Percentiles rank a stretch among this genome's conserved stretches.
phyloP scores from a whole-genome alignment of 2,329 filamentous ascomycete genomes.

The Didymella arachidicola region DNA sequence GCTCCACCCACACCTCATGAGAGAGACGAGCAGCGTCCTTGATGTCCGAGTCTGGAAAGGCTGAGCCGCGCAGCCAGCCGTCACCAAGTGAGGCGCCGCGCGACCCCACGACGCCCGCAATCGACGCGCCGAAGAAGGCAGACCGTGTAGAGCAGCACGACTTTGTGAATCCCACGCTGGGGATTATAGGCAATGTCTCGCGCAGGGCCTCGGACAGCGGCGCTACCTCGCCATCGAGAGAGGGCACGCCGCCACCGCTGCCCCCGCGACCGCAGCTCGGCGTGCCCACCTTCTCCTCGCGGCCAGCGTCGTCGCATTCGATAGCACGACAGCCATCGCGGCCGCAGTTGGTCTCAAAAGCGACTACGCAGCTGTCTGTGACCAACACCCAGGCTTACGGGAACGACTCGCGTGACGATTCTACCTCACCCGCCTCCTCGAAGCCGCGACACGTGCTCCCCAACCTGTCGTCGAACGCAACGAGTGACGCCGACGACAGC shows the following conservation, averaged over 20 bases:
- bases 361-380: slow-evolving; percentile 85
- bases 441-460: slow-evolving; percentile 52
- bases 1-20: slow-evolving; percentile 29
- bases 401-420: slow-evolving; percentile 55
- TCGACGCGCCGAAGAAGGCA: slow-evolving; percentile 28
- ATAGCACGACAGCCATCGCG: slow-evolving; percentile 48
- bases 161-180: slow-evolving; percentile 46
- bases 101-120: slow-evolving; percentile 52
- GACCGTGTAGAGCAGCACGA: slow-evolving; percentile 40
- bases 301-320: slow-evolving; percentile 52
- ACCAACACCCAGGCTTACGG: slow-evolving; percentile 78
- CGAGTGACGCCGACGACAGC: slow-evolving; percentile 67
- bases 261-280: slow-evolving; percentile 61
- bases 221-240: slow-evolving; percentile 43
- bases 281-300: slow-evolving; percentile 40
- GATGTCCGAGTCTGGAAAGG: slow-evolving; percentile 43
- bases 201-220: slow-evolving; percentile 37
- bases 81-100: slow-evolving; percentile 24
- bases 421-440: slow-evolving; percentile 42
- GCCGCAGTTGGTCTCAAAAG: slow-evolving; percentile 63
- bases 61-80: slow-evolving; percentile 34
- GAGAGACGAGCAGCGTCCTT: slow-evolving; percentile 21
- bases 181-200: slow-evolving; percentile 40
- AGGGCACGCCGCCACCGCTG: slow-evolving; percentile 63
- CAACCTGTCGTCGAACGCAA: slow-evolving; percentile 52